Evolutionary conservation across 192 early-diverging fungal species (phyloP).

Genomic region (Powellomyces hirtus): DNA sequence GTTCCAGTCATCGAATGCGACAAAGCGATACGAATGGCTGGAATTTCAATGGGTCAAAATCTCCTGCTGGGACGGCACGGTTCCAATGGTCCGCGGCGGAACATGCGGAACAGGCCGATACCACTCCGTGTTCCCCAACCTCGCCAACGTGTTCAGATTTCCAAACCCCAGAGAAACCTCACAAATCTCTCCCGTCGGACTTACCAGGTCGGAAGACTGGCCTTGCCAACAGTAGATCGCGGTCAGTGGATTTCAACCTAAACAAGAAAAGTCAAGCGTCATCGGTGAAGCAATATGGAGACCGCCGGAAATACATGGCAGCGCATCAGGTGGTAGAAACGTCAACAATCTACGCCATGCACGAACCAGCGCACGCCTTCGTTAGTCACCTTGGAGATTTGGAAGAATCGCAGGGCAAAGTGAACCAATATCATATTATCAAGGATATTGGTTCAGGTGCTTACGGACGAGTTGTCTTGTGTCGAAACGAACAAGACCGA

Average conservation of each 20-base stretch:
- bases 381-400: slow-evolving; percentile 21
- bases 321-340: slow-evolving; percentile 33
- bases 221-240: slow-evolving; percentile 18
- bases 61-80: not conserved
- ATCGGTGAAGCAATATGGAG: not conserved
- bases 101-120: no score
- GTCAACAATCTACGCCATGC: slow-evolving; percentile 30
- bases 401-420: slow-evolving; percentile 45
- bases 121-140: no score
- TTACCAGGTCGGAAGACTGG: not conserved
- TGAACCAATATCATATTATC: slow-evolving; percentile 62
- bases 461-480: slow-evolving; percentile 51
- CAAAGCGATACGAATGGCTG: not conserved
- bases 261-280: slow-evolving; percentile 2
- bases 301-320: not conserved
- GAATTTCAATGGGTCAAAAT: not conserved
- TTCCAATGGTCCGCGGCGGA: no score
- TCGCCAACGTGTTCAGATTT: no score
- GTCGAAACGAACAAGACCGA: slow-evolving; percentile 36
- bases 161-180: no score
- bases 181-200: no score
- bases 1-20: slow-evolving; percentile 1
- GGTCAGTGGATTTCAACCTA: slow-evolving; percentile 28
- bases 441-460: slow-evolving; percentile 52
- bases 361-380: slow-evolving; percentile 12